Conservation (phyloP, 441 rosid genomes). For the Mallotus japonicus region DNA sequence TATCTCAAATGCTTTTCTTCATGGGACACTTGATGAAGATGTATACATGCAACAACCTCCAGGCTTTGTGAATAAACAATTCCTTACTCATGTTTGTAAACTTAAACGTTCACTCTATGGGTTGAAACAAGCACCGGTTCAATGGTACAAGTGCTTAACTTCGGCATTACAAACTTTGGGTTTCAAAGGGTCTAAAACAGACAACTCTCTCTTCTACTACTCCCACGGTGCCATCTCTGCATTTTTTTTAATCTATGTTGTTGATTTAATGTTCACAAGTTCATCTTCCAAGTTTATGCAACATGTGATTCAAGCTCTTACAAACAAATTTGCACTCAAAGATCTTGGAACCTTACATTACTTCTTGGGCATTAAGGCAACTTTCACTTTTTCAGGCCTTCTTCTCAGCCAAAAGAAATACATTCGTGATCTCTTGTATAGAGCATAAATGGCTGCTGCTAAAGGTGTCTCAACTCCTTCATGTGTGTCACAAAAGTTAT, state of each 20-base stretch:
- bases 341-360: conserved; percentile 6
- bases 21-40: no score
- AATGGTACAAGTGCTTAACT: background rate
- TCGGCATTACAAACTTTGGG: background rate
- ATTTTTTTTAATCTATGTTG: background rate
- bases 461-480: background rate
- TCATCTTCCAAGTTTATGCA: background rate
- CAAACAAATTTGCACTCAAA: background rate
- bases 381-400: background rate
- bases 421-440: background rate
- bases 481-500: background rate
- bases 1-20: no score
- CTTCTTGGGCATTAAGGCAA: conserved; percentile 8
- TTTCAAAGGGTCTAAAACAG: background rate
- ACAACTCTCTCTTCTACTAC: background rate
- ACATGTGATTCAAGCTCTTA: background rate
- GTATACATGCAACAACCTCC: no score
- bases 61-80: background rate
- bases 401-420: background rate
- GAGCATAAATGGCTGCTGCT: background rate
- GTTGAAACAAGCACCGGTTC: background rate
- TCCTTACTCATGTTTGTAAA: background rate
- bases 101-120: background rate
- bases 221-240: background rate
- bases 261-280: background rate